Conservation (phyloP, 2,329 filamentous ascomycete species). For the Zelopaecilomyces penicillatus region DNA sequence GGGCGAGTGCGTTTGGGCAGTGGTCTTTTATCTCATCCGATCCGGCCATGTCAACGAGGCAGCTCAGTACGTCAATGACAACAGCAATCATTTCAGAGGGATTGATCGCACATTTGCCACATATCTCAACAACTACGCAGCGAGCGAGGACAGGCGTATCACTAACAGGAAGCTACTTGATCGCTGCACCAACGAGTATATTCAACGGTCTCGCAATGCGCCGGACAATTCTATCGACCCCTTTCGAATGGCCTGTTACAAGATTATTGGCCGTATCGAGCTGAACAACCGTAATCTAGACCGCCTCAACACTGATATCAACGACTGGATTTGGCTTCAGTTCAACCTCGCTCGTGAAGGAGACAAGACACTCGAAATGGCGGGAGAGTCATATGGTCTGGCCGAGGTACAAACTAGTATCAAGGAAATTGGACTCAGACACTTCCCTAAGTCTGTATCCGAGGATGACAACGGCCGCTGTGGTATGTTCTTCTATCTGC, state of each 20-base stretch:
- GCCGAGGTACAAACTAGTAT: conserved; percentile 69
- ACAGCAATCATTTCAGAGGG: conserved; percentile 73
- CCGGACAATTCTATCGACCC: conserved; percentile 85
- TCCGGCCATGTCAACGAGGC: conserved; percentile 80
- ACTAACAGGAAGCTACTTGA: conserved; percentile 67
- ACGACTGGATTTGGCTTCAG: conserved; percentile 66
- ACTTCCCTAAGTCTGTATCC: conserved; percentile 75
- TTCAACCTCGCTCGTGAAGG: conserved; percentile 61
- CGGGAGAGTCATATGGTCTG: conserved; percentile 57
- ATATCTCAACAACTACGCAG: conserved; percentile 79
- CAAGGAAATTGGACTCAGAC: conserved; percentile 78
- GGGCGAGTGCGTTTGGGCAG: conserved; percentile 84
- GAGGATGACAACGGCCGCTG: conserved; percentile 70
- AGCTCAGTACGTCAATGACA: conserved; percentile 73
- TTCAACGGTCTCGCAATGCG: conserved; percentile 73
- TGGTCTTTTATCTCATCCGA: conserved; percentile 85
- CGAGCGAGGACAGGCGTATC: conserved; percentile 66
- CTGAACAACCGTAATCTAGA: conserved; percentile 56
- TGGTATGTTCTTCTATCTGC: conserved; percentile 88
- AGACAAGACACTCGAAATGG: conserved; percentile 54
- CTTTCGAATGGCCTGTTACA: conserved; percentile 95
- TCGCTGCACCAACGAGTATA: conserved; percentile 83
- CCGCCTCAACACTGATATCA: conserved; percentile 54
- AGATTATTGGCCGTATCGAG: conserved; percentile 80
- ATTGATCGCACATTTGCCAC: conserved; percentile 84